Evolutionary conservation across 805 yeast genomes (phyloP).

Genomic region (Nakazawaea ernobii): DNA sequence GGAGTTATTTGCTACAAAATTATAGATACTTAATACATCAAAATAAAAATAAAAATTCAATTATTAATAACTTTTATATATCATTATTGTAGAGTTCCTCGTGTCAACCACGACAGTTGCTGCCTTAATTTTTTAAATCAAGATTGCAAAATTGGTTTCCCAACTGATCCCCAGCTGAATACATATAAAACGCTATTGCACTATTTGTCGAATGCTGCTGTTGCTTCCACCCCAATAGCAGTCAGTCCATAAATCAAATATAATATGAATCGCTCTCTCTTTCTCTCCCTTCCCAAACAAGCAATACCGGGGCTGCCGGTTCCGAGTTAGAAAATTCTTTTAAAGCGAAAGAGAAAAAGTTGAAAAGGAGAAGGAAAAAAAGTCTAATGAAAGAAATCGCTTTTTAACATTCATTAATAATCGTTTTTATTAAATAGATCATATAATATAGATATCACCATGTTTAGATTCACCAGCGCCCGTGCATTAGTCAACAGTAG

Average conservation of each 20-base stretch:
- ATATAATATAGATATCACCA: background rate
- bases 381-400: background rate
- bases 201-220: no score
- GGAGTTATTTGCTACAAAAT: background rate
- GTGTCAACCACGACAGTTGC: no score
- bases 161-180: no score
- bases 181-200: no score
- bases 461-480: constrained; percentile 9
- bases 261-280: no score
- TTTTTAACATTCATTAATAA: background rate
- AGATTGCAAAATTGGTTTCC: no score
- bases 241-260: no score
- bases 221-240: no score
- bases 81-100: no score
- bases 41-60: background rate
- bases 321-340: background rate
- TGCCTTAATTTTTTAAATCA: no score
- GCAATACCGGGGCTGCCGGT: background rate
- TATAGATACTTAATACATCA: background rate
- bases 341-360: background rate
- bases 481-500: constrained; percentile 7
- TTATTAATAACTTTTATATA: no score
- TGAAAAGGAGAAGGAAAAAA: background rate
- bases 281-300: no score
- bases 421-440: background rate